phyloP scores from a whole-genome alignment of 106 monocot genomes.

The Allium sativum region DNA sequence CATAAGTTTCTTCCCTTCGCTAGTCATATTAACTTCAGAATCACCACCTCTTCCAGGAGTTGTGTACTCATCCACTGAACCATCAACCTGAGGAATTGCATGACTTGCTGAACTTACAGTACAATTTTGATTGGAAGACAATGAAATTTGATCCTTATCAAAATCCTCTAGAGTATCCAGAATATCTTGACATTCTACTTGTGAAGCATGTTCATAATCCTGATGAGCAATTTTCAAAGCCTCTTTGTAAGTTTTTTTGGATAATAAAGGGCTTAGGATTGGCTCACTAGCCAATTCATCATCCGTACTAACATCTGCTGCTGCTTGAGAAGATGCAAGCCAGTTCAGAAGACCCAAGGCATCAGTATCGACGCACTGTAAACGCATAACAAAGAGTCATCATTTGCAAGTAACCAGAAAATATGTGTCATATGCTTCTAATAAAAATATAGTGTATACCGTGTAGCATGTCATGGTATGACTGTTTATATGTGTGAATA shows the following conservation, averaged over 20 bases:
- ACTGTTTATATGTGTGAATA: too few relatives aligned
- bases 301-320: slow-evolving; percentile 48
- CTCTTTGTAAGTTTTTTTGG: slow-evolving; percentile 29
- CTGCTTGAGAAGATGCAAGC: slow-evolving; percentile 89
- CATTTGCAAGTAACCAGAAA: not conserved
- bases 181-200: slow-evolving; percentile 89
- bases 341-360: slow-evolving; percentile 71
- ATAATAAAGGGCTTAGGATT: slow-evolving; percentile 63
- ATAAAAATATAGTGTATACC: not conserved
- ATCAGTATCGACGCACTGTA: slow-evolving; percentile 42
- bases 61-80: slow-evolving; percentile 39
- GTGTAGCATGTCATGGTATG: not conserved
- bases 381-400: slow-evolving; percentile 6
- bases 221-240: slow-evolving; percentile 59
- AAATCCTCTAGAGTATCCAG: slow-evolving; percentile 59
- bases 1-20: slow-evolving; percentile 6
- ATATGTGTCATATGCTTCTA: not conserved
- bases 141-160: slow-evolving; percentile 13
- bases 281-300: slow-evolving; percentile 71
- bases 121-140: slow-evolving; percentile 1
- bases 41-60: slow-evolving; percentile 15
- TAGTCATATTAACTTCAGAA: slow-evolving; percentile 14
- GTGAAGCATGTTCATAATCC: slow-evolving; percentile 80
- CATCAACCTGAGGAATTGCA: slow-evolving; percentile 80
- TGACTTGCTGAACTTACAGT: slow-evolving; percentile 16